These are phyloP conservation scores for Penicillium capsulatum DNA, from an alignment of 2,329 filamentous ascomycete species.

Conservation along the genomic window DNA sequence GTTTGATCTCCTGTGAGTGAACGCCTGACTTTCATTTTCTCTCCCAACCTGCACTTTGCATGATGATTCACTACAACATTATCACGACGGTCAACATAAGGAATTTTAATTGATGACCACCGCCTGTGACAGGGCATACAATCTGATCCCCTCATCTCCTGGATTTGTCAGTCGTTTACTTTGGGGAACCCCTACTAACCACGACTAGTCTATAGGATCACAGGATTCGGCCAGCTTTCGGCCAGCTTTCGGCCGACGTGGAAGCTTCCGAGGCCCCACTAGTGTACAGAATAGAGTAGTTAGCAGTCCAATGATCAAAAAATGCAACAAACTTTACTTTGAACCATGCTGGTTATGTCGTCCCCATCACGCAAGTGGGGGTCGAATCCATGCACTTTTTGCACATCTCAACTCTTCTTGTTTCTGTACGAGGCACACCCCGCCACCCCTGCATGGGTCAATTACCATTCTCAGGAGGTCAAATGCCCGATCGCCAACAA, in stretches of 20 bases:
- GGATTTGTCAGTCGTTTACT: conserved; percentile 13
- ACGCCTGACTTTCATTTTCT: conserved; percentile 2
- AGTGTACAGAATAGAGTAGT: conserved; percentile 17
- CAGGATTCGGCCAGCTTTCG: conserved; percentile 2
- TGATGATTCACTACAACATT: conserved; percentile 64
- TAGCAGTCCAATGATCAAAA: conserved; percentile 8
- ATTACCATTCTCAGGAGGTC: conserved; percentile 3
- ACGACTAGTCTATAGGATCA: conserved; percentile 12
- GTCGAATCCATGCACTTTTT: neutral
- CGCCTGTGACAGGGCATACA: conserved; percentile 67
- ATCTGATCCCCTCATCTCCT: conserved; percentile 28
- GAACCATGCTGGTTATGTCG: neutral
- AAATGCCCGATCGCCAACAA: conserved; percentile 5
- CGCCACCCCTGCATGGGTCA: conserved; percentile 6
- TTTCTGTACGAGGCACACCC: neutral
- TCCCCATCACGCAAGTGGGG: neutral
- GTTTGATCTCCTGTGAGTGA: conserved; percentile 22
- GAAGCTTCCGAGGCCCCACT: conserved; percentile 7
- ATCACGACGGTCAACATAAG: conserved; percentile 90
- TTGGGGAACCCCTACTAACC: conserved; percentile 16
- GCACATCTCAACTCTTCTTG: neutral
- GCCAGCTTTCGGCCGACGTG: conserved; percentile 5
- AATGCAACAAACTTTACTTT: conserved; percentile 4
- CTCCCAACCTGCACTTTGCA: conserved; percentile 38
- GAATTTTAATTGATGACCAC: conserved; percentile 69